These are phyloP conservation scores for Anthracocystis setariae DNA, from an alignment of 1,284 basidiomycete genomes.

Conservation along the genomic window DNA sequence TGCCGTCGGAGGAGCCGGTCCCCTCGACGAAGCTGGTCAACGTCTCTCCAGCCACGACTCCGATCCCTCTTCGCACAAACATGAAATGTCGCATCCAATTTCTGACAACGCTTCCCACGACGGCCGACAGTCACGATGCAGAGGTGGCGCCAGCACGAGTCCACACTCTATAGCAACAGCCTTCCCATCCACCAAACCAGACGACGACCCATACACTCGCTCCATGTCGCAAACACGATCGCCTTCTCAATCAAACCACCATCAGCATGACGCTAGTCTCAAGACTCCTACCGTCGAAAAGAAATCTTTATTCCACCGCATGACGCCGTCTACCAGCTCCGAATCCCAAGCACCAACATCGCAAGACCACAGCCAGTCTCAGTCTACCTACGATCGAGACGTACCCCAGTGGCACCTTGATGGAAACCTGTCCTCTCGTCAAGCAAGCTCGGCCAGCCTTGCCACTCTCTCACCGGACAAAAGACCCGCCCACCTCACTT, in stretches of 20 bases:
- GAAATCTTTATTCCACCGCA: conserved; percentile 21
- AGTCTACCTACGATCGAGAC: conserved; percentile 43
- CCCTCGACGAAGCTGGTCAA: conserved; percentile 46
- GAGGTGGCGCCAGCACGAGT: conserved; percentile 21
- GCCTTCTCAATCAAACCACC: conserved; percentile 7
- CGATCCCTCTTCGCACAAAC: conserved; percentile 14
- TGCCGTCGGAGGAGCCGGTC: conserved; percentile 54
- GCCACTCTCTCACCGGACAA: conserved; percentile 35
- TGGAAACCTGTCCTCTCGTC: conserved; percentile 29
- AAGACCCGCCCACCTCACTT: conserved; percentile 10
- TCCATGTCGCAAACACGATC: conserved; percentile 34
- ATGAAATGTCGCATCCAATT: conserved; percentile 9
- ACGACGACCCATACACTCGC: conserved; percentile 40
- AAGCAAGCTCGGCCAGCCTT: conserved; percentile 38
- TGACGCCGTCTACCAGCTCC: conserved; percentile 9
- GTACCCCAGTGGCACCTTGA: conserved; percentile 57
- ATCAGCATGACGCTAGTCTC: conserved; percentile 21
- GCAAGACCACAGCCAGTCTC: conserved; percentile 3
- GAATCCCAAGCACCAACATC: background rate
- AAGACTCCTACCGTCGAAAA: conserved; percentile 27
- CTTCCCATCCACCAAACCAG: conserved; percentile 2
- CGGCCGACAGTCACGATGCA: conserved; percentile 5
- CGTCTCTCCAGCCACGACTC: conserved; percentile 26
- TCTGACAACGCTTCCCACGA: conserved; percentile 17
- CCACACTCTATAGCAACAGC: conserved; percentile 22